Evolutionary conservation across 2,329 filamentous ascomycete species (phyloP).

Genomic region (Xylariaceae sp.): DNA sequence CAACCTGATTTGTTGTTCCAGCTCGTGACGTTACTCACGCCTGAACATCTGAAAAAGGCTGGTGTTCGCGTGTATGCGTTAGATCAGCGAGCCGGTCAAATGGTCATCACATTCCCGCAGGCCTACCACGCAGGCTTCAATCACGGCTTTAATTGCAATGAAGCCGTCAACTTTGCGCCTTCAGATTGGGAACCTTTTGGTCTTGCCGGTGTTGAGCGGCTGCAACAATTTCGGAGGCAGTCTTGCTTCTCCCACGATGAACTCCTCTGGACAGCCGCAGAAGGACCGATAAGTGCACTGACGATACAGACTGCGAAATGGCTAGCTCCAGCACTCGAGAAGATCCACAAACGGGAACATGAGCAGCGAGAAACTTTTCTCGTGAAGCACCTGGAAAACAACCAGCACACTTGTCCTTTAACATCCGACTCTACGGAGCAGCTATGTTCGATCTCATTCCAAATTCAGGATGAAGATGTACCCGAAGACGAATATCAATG

Average conservation of each 20-base stretch:
- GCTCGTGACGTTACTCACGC: slow-evolving; percentile 90
- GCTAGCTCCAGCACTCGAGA: slow-evolving; percentile 81
- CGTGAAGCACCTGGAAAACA: slow-evolving; percentile 55
- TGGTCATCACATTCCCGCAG: slow-evolving; percentile 94
- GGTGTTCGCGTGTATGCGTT: slow-evolving; percentile 90
- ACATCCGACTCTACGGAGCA: slow-evolving; percentile 44
- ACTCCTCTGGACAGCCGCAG: slow-evolving; percentile 82
- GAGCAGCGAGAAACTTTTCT: slow-evolving; percentile 65
- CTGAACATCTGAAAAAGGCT: slow-evolving; percentile 87
- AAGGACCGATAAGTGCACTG: slow-evolving; percentile 63
- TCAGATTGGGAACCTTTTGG: slow-evolving; percentile 93
- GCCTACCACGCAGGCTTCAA: slow-evolving; percentile 98
- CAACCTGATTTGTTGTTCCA: slow-evolving; percentile 96
- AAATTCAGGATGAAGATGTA: slow-evolving; percentile 68
- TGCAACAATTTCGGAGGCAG: slow-evolving; percentile 84
- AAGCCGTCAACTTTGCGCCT: slow-evolving; percentile 97
- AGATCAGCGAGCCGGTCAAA: slow-evolving; percentile 93
- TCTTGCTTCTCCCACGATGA: slow-evolving; percentile 98
- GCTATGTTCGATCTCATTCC: slow-evolving; percentile 56
- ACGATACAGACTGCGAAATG: slow-evolving; percentile 91
- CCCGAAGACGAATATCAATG: slow-evolving; percentile 93
- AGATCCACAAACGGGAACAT: slow-evolving; percentile 71
- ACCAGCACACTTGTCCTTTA: slow-evolving; percentile 52
- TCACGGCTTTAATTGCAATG: slow-evolving; percentile 98
- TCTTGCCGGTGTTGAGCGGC: slow-evolving; percentile 75